Conservation (phyloP, 192 early-diverging fungal species). For the Diversispora epigaea region DNA sequence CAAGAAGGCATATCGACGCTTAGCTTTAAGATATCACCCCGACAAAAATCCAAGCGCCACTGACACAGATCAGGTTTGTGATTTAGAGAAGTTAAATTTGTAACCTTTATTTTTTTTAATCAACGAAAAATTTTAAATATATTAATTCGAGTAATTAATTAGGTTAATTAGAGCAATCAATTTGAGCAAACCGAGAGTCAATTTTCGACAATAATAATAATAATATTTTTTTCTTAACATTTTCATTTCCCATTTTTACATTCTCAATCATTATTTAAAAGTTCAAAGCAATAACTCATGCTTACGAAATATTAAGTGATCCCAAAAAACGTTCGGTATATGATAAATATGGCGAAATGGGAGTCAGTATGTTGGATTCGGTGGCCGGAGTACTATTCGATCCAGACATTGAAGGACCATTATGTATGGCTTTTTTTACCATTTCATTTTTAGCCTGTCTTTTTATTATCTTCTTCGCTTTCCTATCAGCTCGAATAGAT, state of each 20-base stretch:
- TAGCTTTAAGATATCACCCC: constrained; percentile 83
- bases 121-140: too few species aligned
- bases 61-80: constrained; percentile 58
- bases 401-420: constrained; percentile 62
- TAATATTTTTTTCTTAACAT: too few species aligned
- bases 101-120: too few species aligned
- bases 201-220: too few species aligned
- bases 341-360: constrained; percentile 84
- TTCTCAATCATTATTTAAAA: too few species aligned
- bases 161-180: too few species aligned
- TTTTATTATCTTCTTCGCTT: constrained; percentile 79
- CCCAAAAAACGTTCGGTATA: constrained; percentile 84
- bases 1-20: constrained; percentile 50
- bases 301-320: constrained; percentile 79
- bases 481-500: constrained; percentile 79
- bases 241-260: too few species aligned
- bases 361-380: constrained; percentile 72
- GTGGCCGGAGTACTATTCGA: constrained; percentile 66
- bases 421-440: constrained; percentile 58
- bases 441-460: constrained; percentile 56
- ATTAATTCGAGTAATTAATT: too few species aligned
- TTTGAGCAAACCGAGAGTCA: too few species aligned
- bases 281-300: constrained; percentile 85
- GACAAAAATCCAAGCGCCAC: constrained; percentile 76
- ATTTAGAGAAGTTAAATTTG: too few species aligned